These are phyloP conservation scores for Plasmodium malariae DNA, from an alignment of 169 alveolate genomes.

Conservation along the genomic window DNA sequence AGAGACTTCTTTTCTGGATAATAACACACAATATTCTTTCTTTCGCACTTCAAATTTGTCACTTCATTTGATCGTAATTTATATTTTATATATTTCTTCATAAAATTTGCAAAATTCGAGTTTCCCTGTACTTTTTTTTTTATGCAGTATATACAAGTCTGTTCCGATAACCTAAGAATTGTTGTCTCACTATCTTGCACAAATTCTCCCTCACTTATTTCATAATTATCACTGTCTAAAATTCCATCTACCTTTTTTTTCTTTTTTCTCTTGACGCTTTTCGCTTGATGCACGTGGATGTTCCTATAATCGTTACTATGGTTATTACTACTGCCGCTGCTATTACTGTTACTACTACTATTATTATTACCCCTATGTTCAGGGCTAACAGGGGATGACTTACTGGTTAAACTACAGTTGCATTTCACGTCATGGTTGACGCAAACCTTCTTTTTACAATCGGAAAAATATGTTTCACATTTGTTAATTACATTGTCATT, in stretches of 20 bases:
- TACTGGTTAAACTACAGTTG: no score
- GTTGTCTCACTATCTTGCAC: not conserved
- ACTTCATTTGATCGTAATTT: slow-evolving; percentile 8
- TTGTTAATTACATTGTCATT: not conserved
- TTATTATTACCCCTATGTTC: no score
- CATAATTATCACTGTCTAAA: not conserved
- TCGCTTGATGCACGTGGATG: not conserved
- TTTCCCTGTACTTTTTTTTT: slow-evolving; percentile 6
- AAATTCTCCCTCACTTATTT: not conserved
- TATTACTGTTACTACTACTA: no score
- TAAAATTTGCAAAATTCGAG: not conserved
- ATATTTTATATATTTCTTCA: slow-evolving; percentile 21
- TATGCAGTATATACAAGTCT: slow-evolving; percentile 5
- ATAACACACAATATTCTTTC: not conserved
- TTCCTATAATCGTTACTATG: not conserved
- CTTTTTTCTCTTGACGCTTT: slow-evolving; percentile 6
- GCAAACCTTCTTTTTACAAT: not conserved
- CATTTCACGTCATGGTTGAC: no score
- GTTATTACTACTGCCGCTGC: not conserved
- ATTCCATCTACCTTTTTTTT: slow-evolving; percentile 11
- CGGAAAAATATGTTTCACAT: slow-evolving; percentile 18
- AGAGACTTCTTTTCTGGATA: not conserved
- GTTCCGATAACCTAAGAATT: not conserved
- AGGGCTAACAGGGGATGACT: not conserved
- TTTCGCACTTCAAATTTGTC: not conserved